A percentile compares a stretch with the other conserved stretches of the same genome.
phyloP scores from a whole-genome alignment of 208 protist genomes.

The Naegleria lovaniensis region DNA sequence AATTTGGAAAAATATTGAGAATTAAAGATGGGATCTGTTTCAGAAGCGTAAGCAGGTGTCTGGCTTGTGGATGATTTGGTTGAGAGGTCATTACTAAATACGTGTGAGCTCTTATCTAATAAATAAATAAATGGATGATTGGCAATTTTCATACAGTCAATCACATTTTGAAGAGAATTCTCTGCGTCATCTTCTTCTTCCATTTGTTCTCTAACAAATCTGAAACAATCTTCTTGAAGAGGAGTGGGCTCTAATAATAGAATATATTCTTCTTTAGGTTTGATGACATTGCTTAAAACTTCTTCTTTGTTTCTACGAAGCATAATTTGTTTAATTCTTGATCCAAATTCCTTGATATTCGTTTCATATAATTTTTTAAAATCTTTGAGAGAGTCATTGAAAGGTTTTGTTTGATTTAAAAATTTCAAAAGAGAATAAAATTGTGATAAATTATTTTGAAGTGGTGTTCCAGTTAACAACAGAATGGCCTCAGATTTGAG shows the following conservation, averaged over 20 bases:
- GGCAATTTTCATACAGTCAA: neutral
- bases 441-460: constrained; percentile 97
- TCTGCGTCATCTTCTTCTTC: neutral
- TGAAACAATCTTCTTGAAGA: neutral
- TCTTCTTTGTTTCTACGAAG: neutral
- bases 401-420: neutral
- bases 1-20: neutral
- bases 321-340: neutral
- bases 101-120: neutral
- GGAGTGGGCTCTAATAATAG: neutral
- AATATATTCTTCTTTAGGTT: neutral
- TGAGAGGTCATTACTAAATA: too few species aligned
- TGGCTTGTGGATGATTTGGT: too few species aligned
- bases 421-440: constrained; percentile 89
- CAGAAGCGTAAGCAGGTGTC: too few species aligned
- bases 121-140: constrained; percentile 7
- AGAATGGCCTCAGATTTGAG: constrained; percentile 47
- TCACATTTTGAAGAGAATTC: neutral
- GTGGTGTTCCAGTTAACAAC: constrained; percentile 88
- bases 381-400: neutral
- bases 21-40: neutral
- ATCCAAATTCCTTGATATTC: neutral
- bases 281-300: neutral
- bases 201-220: neutral
- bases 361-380: neutral